phyloP scores from a whole-genome alignment of 805 yeast genomes.

The Candida broadrunensis region DNA sequence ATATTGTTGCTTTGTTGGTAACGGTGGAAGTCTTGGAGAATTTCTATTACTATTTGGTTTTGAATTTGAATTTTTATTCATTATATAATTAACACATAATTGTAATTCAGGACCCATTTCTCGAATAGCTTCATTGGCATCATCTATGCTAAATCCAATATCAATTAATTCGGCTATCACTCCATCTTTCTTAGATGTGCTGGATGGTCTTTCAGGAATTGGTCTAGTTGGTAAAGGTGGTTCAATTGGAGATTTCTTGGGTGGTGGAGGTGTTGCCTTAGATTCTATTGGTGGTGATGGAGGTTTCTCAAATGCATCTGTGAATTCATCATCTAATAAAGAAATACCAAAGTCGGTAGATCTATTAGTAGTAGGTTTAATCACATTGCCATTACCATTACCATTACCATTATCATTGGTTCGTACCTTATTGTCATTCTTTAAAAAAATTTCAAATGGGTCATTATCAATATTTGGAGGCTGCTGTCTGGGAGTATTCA shows the following conservation, averaged over 20 bases:
- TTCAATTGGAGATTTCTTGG: conserved; percentile 1
- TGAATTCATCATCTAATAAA: conserved; percentile 42
- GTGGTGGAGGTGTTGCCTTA: background rate
- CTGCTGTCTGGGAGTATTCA: background rate
- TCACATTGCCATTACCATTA: background rate
- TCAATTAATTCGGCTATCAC: conserved; percentile 69
- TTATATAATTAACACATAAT: conserved; percentile 62
- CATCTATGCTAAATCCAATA: conserved; percentile 71
- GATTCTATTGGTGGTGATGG: background rate
- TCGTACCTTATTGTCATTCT: background rate
- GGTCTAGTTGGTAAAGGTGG: background rate
- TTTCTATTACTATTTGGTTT: background rate
- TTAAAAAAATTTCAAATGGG: conserved; percentile 8
- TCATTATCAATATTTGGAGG: conserved; percentile 1
- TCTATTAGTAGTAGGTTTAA: background rate
- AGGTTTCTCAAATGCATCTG: conserved; percentile 28
- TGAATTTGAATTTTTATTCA: conserved; percentile 32
- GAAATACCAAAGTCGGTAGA: conserved; percentile 4
- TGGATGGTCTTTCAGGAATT: background rate
- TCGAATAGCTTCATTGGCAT: conserved; percentile 58
- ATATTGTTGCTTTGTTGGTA: background rate
- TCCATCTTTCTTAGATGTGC: conserved; percentile 33
- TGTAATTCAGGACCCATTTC: conserved; percentile 59
- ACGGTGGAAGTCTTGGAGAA: background rate
- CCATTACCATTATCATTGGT: too few species aligned